phyloP scores from a whole-genome alignment of 805 yeast species.

The Cyberlindnera petersonii region DNA sequence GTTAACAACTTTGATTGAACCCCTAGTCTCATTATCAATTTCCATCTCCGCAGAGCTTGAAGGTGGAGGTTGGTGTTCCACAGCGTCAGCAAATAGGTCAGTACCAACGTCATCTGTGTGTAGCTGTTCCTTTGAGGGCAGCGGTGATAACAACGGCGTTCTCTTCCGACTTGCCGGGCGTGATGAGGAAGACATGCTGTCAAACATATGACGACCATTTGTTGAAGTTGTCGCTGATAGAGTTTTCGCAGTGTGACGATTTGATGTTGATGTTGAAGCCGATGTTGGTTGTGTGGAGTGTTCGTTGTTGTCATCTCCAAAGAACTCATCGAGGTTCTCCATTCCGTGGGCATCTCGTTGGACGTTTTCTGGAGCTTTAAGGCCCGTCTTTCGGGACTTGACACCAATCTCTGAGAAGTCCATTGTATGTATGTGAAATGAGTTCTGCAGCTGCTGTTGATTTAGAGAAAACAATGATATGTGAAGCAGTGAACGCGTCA shows the following conservation, averaged over 20 bases:
- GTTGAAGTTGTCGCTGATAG: not conserved
- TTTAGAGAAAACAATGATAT: too few relatives aligned
- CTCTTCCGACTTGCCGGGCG: conserved; percentile 6
- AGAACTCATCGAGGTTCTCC: conserved; percentile 70
- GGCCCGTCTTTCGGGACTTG: conserved; percentile 64
- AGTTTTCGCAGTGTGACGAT: not conserved
- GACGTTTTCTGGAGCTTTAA: conserved; percentile 43
- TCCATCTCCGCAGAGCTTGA: conserved; percentile 24
- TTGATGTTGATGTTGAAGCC: not conserved
- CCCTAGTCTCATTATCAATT: conserved; percentile 27
- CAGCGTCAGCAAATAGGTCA: conserved; percentile 21
- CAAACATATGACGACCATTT: conserved; percentile 1
- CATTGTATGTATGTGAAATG: conserved; percentile 24
- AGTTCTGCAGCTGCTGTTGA: not conserved
- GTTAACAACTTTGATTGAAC: conserved; percentile 18
- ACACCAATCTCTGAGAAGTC: conserved; percentile 48
- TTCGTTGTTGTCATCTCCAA: conserved; percentile 40
- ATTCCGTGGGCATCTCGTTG: conserved; percentile 55
- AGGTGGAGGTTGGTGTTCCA: conserved; percentile 17
- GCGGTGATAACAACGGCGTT: conserved; percentile 18
- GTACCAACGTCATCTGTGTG: conserved; percentile 21
- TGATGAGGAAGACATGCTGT: not conserved
- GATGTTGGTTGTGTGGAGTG: conserved; percentile 1
- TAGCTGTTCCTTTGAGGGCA: conserved; percentile 10
- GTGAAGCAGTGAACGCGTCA: too few relatives aligned